Evolutionary conservation across 176 grass and related monocot genomes (phyloP), one percentile per base, ranked within the genome.

Genomic region (Panicum miliaceum): DNA sequence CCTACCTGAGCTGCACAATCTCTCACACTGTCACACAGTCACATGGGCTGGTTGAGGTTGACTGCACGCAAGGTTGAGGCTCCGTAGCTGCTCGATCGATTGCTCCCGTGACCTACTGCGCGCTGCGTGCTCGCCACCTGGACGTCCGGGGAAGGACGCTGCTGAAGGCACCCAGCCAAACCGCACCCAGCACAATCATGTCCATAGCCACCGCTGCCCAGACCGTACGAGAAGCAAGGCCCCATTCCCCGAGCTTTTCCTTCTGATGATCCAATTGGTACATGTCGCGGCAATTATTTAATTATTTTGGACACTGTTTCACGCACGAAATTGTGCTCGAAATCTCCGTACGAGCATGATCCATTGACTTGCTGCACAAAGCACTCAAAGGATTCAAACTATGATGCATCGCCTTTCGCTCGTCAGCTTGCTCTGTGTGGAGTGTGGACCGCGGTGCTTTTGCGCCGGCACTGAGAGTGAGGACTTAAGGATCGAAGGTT

Each of bases 1-100:
- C 68, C 54, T 72, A 61, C 37, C 67, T 47, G 80, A 72, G 80
- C n/a, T n/a, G n/a, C 81, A 36, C 78, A n/a, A 0, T 32, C 29
- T 32, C 29, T 32, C 29, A 2, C 46, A 48, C 3, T 10, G 29
- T 32, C 29, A 16, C 25, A 20, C 40, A 15, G 37, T 22, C 56
- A 23, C 56, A 51, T 72, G 27, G 27, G 68, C 56, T 26, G 6
- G 23, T 35, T 62, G 6, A 23, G 50, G 22, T n/a, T 57, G 54
- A 57, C 54, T 10, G 20, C 54, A 57, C 45, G 32, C 69, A 73
- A 46, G 27, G 4, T 34, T 82, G 54, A 73, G 40, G 66, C 43
- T 46, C 54, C 80, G 35, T 69, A 1, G 14, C 12, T 27, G 27
- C 29, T 32, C 29, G 29, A 32, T 32, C 29, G 29, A 32, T 32